Conservation (phyloP, 495 filamentous ascomycete genomes). For the Xylaria bambusicola region DNA sequence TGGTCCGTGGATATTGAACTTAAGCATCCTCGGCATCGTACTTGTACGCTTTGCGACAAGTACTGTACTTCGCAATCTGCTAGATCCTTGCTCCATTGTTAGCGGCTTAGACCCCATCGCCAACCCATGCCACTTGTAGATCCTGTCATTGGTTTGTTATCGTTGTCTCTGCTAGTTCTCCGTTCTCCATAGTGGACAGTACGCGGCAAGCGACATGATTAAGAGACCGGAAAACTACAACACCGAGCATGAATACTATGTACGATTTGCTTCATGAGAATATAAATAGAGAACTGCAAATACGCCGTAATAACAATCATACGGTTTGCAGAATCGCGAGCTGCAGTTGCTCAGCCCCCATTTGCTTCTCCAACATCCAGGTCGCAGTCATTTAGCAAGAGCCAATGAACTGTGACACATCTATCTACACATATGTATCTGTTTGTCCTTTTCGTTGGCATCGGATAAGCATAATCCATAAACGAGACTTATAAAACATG, state of each 20-base stretch:
- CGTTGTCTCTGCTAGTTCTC: too few relatives aligned
- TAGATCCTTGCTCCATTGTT: background rate
- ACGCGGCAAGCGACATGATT: background rate
- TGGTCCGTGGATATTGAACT: background rate
- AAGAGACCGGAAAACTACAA: background rate
- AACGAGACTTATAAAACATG: too few relatives aligned
- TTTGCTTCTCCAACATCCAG: too few relatives aligned
- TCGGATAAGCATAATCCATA: too few relatives aligned
- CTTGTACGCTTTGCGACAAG: background rate
- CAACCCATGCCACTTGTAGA: background rate
- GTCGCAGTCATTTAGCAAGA: too few relatives aligned
- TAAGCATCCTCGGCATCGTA: background rate
- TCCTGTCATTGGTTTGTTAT: background rate
- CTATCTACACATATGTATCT: too few relatives aligned
- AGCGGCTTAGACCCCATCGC: background rate
- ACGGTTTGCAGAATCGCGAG: too few relatives aligned
- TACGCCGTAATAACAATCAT: too few relatives aligned
- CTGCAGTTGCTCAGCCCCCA: too few relatives aligned
- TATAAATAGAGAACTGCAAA: background rate
- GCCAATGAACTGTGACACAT: too few relatives aligned
- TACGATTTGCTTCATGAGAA: background rate
- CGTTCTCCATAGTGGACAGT: background rate
- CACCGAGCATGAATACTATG: background rate
- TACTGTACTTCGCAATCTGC: constrained; percentile 16
- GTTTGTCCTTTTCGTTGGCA: too few relatives aligned